Evolutionary conservation across 441 rosid species (phyloP).

Genomic region (Gossypium schwendimanii): DNA sequence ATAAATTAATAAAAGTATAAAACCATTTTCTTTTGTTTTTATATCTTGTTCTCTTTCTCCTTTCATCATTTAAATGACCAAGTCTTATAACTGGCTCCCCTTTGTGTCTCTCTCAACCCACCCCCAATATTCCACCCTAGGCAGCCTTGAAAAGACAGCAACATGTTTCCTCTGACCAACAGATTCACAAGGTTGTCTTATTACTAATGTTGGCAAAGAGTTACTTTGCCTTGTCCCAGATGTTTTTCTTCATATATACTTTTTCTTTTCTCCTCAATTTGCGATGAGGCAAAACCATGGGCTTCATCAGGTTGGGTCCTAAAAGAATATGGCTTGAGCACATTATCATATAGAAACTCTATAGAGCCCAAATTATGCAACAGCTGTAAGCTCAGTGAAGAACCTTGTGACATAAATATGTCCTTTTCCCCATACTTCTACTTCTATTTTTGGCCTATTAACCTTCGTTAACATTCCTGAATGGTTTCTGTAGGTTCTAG

Average conservation of each 20-base stretch:
- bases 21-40: neutral
- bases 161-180: neutral
- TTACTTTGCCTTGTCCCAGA: neutral
- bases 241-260: neutral
- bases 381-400: neutral
- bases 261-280: neutral
- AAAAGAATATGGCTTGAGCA: neutral
- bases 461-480: neutral
- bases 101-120: neutral
- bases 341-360: neutral
- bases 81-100: neutral
- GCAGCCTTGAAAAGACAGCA: neutral
- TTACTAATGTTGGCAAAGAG: neutral
- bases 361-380: neutral
- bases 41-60: neutral
- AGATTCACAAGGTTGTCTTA: slow-evolving; percentile 5
- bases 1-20: neutral
- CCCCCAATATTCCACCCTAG: neutral
- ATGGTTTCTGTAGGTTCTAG: neutral
- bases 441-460: neutral
- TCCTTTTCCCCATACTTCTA: neutral
- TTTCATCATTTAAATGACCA: neutral
- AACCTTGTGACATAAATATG: neutral
- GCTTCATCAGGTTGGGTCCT: neutral
- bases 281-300: neutral